Evolutionary conservation across 768 basidiomycete genomes (phyloP).

Genomic region (Tricholoma flavovirens): DNA sequence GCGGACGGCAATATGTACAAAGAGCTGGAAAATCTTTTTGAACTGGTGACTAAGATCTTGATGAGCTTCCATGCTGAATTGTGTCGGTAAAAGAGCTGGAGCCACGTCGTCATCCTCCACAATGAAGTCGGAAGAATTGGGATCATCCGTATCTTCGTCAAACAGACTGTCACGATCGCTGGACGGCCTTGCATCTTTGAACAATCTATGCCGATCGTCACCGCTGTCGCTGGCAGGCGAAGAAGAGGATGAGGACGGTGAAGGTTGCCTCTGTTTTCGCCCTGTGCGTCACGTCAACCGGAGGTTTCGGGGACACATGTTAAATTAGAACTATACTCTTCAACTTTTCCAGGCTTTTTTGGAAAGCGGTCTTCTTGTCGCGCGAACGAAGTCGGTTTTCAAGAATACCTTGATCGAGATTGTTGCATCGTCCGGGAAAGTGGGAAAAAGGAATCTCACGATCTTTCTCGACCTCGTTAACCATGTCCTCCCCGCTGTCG

Average conservation of each 20-base stretch:
- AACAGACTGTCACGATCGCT: slow-evolving; percentile 31
- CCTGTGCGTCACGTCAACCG: slow-evolving; percentile 21
- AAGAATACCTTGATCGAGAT: slow-evolving; percentile 47
- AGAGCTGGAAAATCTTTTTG: slow-evolving; percentile 84
- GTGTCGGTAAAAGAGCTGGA: slow-evolving; percentile 51
- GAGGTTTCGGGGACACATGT: neutral
- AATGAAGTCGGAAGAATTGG: slow-evolving; percentile 43
- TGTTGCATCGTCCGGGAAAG: neutral
- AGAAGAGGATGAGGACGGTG: slow-evolving; percentile 21
- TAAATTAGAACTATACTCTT: slow-evolving; percentile 38
- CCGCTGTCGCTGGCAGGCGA: slow-evolving; percentile 17
- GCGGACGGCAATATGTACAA: slow-evolving; percentile 74
- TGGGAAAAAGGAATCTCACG: slow-evolving; percentile 29
- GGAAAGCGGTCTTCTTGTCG: slow-evolving; percentile 53
- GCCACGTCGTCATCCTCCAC: slow-evolving; percentile 58
- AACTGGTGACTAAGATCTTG: slow-evolving; percentile 76
- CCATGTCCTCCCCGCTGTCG: slow-evolving; percentile 29
- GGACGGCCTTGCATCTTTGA: slow-evolving; percentile 43
- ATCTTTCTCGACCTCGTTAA: slow-evolving; percentile 50
- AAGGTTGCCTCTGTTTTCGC: slow-evolving; percentile 39
- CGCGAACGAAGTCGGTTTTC: slow-evolving; percentile 57
- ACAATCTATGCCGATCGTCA: slow-evolving; percentile 27
- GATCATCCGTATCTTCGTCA: slow-evolving; percentile 32
- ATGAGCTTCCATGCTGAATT: slow-evolving; percentile 77
- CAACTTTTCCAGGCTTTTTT: slow-evolving; percentile 58